Conservation (phyloP, 306 rosid species). For the Casuarina equisetifolia region DNA sequence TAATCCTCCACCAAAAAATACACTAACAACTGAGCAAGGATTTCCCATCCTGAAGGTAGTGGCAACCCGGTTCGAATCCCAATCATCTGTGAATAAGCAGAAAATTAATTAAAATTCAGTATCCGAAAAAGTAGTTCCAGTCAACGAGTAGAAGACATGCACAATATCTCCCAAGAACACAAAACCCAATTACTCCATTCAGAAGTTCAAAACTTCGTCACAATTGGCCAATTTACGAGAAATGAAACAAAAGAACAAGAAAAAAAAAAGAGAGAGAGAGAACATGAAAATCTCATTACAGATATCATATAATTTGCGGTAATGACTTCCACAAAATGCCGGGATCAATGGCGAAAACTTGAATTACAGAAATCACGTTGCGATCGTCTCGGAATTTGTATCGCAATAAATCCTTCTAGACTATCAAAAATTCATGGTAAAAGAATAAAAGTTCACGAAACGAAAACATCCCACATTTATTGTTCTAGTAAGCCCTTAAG, state of each 20-base stretch:
- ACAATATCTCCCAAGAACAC: neutral
- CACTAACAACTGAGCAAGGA: conserved; percentile 54
- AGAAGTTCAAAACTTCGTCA: no score
- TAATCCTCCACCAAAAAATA: conserved; percentile 78
- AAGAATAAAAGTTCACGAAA: neutral
- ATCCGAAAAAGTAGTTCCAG: conserved; percentile 6
- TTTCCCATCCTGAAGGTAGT: conserved; percentile 81
- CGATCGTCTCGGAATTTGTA: neutral
- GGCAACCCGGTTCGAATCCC: conserved; percentile 73
- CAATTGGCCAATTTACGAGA: no score
- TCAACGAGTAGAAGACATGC: neutral
- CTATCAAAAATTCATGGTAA: neutral
- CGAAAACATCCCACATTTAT: neutral
- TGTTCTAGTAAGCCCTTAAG: neutral
- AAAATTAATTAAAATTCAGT: neutral
- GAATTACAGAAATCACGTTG: conserved; percentile 13
- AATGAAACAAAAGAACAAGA: neutral
- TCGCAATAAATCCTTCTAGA: neutral
- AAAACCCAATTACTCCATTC: neutral
- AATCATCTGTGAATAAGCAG: conserved; percentile 43
- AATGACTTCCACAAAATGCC: neutral
- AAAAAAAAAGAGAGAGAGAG: neutral
- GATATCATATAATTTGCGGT: neutral
- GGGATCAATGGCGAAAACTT: neutral
- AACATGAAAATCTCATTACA: conserved; percentile 2